A percentile compares a stretch with the other conserved stretches of the same genome.
Conservation (phyloP, 2,329 filamentous ascomycete species). For the Aspergillus ruber region DNA sequence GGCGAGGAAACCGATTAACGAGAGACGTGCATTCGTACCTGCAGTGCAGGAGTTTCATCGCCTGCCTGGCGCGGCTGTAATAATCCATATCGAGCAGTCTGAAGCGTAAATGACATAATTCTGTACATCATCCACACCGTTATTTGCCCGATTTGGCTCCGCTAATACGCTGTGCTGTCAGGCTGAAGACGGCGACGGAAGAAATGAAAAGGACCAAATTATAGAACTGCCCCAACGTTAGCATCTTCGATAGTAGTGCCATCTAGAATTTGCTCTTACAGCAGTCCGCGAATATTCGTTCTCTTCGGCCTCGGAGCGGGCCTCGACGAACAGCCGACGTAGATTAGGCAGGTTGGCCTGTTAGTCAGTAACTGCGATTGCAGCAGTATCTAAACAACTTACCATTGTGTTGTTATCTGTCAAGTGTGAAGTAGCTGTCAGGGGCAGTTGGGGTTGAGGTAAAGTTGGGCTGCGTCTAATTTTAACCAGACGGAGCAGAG, state of each 20-base stretch:
- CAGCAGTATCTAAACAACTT: neutral
- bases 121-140: constrained; percentile 6
- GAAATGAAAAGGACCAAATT: constrained; percentile 96
- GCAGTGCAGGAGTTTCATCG: neutral
- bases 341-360: constrained; percentile 70
- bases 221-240: constrained; percentile 61
- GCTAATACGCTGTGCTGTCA: constrained; percentile 81
- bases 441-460: too few species aligned
- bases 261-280: too few species aligned
- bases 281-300: constrained; percentile 89
- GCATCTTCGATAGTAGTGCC: neutral
- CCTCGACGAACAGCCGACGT: constrained; percentile 91
- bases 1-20: constrained; percentile 54
- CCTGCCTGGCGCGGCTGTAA: constrained; percentile 8
- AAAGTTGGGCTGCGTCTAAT: too few species aligned
- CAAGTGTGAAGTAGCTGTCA: too few species aligned
- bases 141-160: constrained; percentile 33
- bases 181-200: constrained; percentile 87
- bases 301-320: constrained; percentile 86
- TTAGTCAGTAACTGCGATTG: neutral
- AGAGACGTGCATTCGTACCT: neutral
- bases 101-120: neutral
- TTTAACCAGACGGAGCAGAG: neutral
- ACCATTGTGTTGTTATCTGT: neutral
- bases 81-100: constrained; percentile 4